Evolutionary conservation across 192 early-diverging fungal genomes (phyloP).

Genomic region (Gorgonomyces haynaldii): DNA sequence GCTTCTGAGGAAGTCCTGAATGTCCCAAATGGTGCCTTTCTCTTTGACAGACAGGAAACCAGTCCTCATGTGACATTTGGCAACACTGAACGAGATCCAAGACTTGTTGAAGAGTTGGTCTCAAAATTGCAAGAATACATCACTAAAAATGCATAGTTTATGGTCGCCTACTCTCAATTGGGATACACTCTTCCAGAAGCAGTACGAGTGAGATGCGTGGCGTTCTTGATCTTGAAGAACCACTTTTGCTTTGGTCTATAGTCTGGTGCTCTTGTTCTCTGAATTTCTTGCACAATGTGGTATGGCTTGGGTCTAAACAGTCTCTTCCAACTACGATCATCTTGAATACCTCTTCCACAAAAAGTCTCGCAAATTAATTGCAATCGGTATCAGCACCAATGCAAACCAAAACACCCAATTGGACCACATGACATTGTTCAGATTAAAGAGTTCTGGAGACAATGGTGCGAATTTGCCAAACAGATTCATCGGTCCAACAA

Average conservation of each 20-base stretch:
- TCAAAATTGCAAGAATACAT: background rate
- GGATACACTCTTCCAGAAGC: no score
- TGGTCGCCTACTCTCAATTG: no score
- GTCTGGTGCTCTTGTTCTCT: conserved; percentile 97
- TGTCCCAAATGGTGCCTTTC: conserved; percentile 8
- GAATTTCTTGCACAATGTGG: conserved; percentile 98
- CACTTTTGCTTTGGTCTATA: conserved; percentile 93
- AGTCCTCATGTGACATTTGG: conserved; percentile 12
- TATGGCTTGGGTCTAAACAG: conserved; percentile 75
- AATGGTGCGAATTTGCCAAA: no score
- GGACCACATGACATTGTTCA: conserved; percentile 21
- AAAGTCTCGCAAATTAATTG: conserved; percentile 79
- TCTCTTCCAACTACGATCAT: no score
- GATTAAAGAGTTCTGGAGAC: conserved; percentile 31
- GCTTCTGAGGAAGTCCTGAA: conserved; percentile 4
- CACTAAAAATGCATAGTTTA: no score
- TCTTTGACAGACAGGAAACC: conserved; percentile 17
- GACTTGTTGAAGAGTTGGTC: conserved; percentile 12
- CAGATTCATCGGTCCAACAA: conserved; percentile 52
- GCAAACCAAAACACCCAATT: conserved; percentile 65
- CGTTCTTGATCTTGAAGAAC: no score
- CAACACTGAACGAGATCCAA: conserved; percentile 1
- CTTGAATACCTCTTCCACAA: conserved; percentile 78
- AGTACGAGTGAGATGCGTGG: no score
- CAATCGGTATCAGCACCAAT: conserved; percentile 68